phyloP scores from a whole-genome alignment of 495 filamentous ascomycete species.

The Talaromyces stipitatus region DNA sequence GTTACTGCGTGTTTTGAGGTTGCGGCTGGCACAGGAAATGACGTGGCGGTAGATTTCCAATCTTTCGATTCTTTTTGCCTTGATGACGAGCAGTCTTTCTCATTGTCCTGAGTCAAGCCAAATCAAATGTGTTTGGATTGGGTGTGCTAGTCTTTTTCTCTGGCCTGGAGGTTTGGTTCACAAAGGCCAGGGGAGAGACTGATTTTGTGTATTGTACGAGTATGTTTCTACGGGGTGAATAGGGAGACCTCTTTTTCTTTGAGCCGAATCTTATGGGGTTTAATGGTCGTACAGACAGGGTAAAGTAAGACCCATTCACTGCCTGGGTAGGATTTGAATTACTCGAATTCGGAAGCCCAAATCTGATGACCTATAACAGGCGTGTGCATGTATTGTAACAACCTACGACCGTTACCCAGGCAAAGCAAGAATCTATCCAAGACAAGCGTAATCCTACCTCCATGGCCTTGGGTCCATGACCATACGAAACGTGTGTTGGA shows the following conservation, averaged over 20 bases:
- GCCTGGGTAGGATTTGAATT: too few relatives aligned
- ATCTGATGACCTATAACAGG: too few relatives aligned
- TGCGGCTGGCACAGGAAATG: conserved; percentile 62
- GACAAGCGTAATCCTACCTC: background rate
- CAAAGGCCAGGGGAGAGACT: background rate
- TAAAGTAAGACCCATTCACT: too few relatives aligned
- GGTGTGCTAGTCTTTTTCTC: background rate
- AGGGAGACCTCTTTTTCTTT: background rate
- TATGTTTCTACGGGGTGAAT: background rate
- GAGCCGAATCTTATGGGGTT: background rate
- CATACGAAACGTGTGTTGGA: background rate
- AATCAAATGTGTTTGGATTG: background rate
- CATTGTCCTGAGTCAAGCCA: background rate
- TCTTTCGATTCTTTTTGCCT: background rate
- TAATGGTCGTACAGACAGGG: background rate
- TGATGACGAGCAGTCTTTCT: background rate
- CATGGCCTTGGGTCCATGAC: background rate
- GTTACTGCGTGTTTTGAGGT: conserved; percentile 61
- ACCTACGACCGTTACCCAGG: background rate
- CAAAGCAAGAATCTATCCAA: background rate
- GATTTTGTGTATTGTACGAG: background rate
- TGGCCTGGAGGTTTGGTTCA: background rate
- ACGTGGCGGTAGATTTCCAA: conserved; percentile 8
- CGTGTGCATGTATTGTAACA: too few relatives aligned
- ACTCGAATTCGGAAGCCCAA: too few relatives aligned